A percentile compares a stretch with the other conserved stretches of the same genome.
These are phyloP conservation scores for Urochloa ruziziensis DNA, from an alignment of 176 grass and related monocot species.

Conservation along the genomic window DNA sequence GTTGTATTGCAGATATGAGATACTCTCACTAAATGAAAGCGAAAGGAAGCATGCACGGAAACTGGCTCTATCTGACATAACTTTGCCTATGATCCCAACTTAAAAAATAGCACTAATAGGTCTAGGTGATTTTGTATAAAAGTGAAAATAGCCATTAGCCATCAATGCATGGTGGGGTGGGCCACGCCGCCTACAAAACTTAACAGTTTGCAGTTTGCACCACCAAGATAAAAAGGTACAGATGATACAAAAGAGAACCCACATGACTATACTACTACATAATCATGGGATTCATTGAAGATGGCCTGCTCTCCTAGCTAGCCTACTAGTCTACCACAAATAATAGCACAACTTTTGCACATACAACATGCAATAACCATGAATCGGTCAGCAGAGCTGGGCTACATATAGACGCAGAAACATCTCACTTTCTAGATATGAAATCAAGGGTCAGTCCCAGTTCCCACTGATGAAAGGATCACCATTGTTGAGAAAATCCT, in stretches of 20 bases:
- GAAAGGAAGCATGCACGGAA: no score
- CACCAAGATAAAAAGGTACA: background rate
- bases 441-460: background rate
- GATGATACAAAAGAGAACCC: background rate
- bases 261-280: conserved; percentile 1
- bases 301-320: conserved; percentile 20
- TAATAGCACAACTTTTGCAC: background rate
- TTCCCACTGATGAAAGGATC: background rate
- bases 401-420: background rate
- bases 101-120: background rate
- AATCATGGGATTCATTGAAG: background rate
- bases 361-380: background rate
- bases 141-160: background rate
- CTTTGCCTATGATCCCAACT: background rate
- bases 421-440: background rate
- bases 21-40: no score
- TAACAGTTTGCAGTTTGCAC: no score
- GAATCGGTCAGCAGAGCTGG: background rate
- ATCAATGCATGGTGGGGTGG: background rate
- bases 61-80: conserved; percentile 11
- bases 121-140: background rate
- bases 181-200: background rate
- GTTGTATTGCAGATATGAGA: no score
- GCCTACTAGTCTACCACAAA: conserved; percentile 15
- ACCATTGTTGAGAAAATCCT: conserved; percentile 1